Evolutionary conservation across 352 stramenopile species (phyloP).

Genomic region (Phytophthora gonapodyides): DNA sequence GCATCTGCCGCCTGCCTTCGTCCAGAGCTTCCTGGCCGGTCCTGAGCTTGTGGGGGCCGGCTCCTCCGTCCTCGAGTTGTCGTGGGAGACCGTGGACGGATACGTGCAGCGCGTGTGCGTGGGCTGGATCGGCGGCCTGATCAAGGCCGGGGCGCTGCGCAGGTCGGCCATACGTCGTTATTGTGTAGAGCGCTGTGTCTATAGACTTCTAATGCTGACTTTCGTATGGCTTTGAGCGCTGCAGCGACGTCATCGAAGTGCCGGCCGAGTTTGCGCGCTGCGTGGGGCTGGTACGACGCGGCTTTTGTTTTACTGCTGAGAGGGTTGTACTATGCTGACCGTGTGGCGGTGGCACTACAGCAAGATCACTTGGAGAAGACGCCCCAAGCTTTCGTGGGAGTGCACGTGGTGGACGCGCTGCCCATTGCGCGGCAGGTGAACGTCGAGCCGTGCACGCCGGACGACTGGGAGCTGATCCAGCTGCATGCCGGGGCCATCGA

Average conservation of each 20-base stretch:
- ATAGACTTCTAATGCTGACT: slow-evolving; percentile 5
- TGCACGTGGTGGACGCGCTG: slow-evolving; percentile 75
- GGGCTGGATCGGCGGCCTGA: slow-evolving; percentile 68
- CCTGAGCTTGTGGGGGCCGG: slow-evolving; percentile 44
- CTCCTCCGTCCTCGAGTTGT: slow-evolving; percentile 72
- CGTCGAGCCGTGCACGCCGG: slow-evolving; percentile 82
- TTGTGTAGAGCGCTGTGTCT: neutral
- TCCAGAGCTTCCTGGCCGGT: slow-evolving; percentile 59
- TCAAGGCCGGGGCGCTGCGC: slow-evolving; percentile 50
- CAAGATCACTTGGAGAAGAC: slow-evolving; percentile 63
- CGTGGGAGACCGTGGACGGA: slow-evolving; percentile 80
- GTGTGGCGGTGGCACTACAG: slow-evolving; percentile 25
- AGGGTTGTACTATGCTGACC: slow-evolving; percentile 2
- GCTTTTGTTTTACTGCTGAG: neutral
- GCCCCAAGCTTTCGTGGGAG: slow-evolving; percentile 65
- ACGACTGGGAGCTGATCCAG: slow-evolving; percentile 93
- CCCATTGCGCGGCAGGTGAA: slow-evolving; percentile 74
- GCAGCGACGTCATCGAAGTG: slow-evolving; percentile 84
- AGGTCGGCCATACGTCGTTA: slow-evolving; percentile 36
- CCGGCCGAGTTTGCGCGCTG: slow-evolving; percentile 82
- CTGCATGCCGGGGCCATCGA: slow-evolving; percentile 85
- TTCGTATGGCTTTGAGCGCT: neutral
- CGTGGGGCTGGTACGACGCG: slow-evolving; percentile 63
- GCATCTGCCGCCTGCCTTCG: slow-evolving; percentile 65
- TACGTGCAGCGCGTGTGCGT: slow-evolving; percentile 78